Evolutionary conservation across 1,284 basidiomycete genomes (phyloP).

Genomic region (Irpex sp.): DNA sequence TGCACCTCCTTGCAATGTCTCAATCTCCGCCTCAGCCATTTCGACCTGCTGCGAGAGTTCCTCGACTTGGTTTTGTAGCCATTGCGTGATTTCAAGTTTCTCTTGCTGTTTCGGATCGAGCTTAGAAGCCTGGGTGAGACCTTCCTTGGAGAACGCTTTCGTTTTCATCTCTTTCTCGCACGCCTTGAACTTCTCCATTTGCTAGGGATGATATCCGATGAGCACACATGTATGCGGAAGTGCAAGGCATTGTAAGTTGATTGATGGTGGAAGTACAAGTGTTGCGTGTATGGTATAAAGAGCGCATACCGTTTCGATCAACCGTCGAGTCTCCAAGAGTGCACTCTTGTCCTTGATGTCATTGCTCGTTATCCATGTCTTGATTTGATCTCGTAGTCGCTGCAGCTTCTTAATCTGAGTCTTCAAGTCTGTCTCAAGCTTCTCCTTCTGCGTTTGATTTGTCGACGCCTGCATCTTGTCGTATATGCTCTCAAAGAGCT

Average conservation of each 20-base stretch:
- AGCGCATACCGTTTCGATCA: constrained; percentile 93
- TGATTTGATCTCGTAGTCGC: constrained; percentile 97
- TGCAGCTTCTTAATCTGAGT: constrained; percentile 99
- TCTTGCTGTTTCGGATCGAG: constrained; percentile 97
- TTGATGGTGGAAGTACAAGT: not conserved
- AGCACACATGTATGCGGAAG: constrained; percentile 15
- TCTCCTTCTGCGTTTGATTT: constrained; percentile 96
- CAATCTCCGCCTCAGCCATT: constrained; percentile 92
- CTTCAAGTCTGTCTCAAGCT: constrained; percentile 92
- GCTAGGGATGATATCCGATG: constrained; percentile 48
- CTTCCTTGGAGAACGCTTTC: constrained; percentile 99
- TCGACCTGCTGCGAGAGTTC: constrained; percentile 94
- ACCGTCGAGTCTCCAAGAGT: constrained; percentile 88
- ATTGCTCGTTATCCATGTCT: constrained; percentile 96
- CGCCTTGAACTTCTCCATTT: constrained; percentile 99
- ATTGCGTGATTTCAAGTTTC: constrained; percentile 86
- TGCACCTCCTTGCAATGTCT: constrained; percentile 78
- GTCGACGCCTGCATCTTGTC: constrained; percentile 95
- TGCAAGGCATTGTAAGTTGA: not conserved
- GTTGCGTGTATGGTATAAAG: constrained; percentile 6
- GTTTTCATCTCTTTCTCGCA: constrained; percentile 99
- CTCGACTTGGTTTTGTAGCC: constrained; percentile 87
- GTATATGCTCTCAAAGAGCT: constrained; percentile 92
- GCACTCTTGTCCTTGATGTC: constrained; percentile 99
- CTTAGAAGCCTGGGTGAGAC: constrained; percentile 90